These are phyloP conservation scores for Xylariaceae sp. DNA, from an alignment of 2,329 filamentous ascomycete species.

Conservation along the genomic window DNA sequence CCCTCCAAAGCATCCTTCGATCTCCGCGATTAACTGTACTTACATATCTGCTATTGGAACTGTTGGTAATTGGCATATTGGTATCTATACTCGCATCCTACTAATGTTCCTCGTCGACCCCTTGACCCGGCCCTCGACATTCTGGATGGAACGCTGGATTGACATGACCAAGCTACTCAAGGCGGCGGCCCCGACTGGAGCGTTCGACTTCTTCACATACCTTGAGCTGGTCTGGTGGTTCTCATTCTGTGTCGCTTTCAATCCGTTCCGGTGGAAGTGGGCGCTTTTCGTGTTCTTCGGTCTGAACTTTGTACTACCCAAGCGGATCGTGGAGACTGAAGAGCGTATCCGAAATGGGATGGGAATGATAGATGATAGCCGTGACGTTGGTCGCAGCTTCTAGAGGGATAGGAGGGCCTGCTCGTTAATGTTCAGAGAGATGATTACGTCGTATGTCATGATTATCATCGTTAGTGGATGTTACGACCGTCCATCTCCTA, in stretches of 20 bases:
- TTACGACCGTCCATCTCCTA: no score
- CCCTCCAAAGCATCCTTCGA: slow-evolving; percentile 66
- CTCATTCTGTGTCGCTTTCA: slow-evolving; percentile 69
- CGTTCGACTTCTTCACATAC: slow-evolving; percentile 89
- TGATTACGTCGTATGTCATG: no score
- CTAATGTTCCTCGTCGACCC: slow-evolving; percentile 84
- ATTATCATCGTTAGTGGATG: no score
- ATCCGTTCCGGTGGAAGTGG: slow-evolving; percentile 91
- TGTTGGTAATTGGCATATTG: slow-evolving; percentile 84
- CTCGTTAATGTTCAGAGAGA: no score
- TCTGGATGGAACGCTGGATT: slow-evolving; percentile 83
- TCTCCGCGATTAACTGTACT: slow-evolving; percentile 77
- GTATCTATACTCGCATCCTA: slow-evolving; percentile 80
- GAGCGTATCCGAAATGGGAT: slow-evolving; percentile 54
- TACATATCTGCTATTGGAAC: slow-evolving; percentile 77
- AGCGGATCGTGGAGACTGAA: slow-evolving; percentile 63
- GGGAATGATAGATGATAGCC: slow-evolving; percentile 33
- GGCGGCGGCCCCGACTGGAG: slow-evolving; percentile 62
- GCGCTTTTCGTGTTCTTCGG: slow-evolving; percentile 78
- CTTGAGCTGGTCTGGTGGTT: slow-evolving; percentile 85
- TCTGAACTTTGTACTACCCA: slow-evolving; percentile 62
- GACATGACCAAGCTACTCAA: slow-evolving; percentile 76
- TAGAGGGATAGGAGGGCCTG: slow-evolving; percentile 20
- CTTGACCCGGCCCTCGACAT: slow-evolving; percentile 64
- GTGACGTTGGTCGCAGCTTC: slow-evolving; percentile 33